Base-by-base conservation (phyloP, 371 early-diverging fungal species). In the Conidiobolus coronatus region DNA sequence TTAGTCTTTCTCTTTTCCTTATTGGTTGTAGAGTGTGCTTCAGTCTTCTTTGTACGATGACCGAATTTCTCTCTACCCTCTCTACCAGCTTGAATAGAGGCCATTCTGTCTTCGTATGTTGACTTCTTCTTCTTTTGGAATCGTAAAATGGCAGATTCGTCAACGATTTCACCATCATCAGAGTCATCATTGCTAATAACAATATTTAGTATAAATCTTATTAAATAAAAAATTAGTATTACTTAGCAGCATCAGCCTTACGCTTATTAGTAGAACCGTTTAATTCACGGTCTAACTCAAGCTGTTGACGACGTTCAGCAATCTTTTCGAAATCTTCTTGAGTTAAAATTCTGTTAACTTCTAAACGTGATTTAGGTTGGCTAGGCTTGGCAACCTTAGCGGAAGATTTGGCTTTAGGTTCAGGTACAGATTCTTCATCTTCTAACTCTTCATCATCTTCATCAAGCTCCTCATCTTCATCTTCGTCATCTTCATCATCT, bases 1-100 rank as follows among this genome's bases (percentile, higher is more conserved):
- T 95, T 95, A 52, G 79, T 84, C 66, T 82, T 84, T 52, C 77
- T 56, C 75, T 92, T 95, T 53, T 89, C 88, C 57, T 62, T 75
- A 66, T 93, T 92, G 42, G 91, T 85, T 15, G 81, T 68, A 40
- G 76, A 79, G 45, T 75, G 72, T 49, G 75, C 71, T 41, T 89
- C 91, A 53, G 73, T 67, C 46, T 71, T 72, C 52, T 71, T 65
- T 53, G 82, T 82, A 72, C 77, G 87, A 54, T 67, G 71, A 23
- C 86, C 84, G 59, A 72, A 92, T 71, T 92, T 90, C 40, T 75
- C 77, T 38, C 90, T 74, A 17, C 81, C 89, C 55, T 91, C 86
- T 43, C 93, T 82, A 34, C 90, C 92, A 19, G 73, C 66, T 46
- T 61, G 63, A 53, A 91, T 81, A 33, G 82, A 73, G 22, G 76